phyloP scores from a whole-genome alignment of 257 asterid species.

The Buddleja alternifolia region DNA sequence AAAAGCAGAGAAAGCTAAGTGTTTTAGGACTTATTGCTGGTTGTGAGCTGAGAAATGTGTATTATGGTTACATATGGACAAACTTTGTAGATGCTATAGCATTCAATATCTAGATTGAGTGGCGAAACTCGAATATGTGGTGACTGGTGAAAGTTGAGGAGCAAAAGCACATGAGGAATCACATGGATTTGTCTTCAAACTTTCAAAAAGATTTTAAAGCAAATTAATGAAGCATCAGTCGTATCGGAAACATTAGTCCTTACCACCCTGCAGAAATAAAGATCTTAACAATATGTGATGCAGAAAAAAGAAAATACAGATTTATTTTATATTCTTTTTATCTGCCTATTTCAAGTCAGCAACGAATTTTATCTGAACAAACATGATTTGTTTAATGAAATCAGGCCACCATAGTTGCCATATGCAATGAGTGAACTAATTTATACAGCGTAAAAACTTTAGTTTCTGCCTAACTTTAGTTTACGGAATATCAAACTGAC shows the following conservation, averaged over 20 bases:
- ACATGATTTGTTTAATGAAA: too few species aligned
- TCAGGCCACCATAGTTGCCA: too few species aligned
- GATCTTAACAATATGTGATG: too few species aligned
- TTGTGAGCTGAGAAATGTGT: conserved; percentile 1
- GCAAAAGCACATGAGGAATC: conserved; percentile 27
- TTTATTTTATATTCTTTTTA: too few species aligned
- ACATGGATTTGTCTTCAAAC: conserved; percentile 34
- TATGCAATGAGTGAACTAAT: too few species aligned
- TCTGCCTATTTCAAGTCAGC: too few species aligned
- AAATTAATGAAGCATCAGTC: conserved; percentile 4
- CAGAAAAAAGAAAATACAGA: too few species aligned
- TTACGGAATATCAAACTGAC: too few species aligned
- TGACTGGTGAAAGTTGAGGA: conserved; percentile 12
- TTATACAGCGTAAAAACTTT: too few species aligned
- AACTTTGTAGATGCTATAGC: not conserved
- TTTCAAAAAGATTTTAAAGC: not conserved
- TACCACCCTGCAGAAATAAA: too few species aligned
- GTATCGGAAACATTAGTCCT: not conserved
- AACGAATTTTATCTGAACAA: too few species aligned
- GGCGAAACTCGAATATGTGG: conserved; percentile 18
- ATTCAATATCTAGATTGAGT: not conserved
- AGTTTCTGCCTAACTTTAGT: too few species aligned
- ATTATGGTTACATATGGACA: conserved; percentile 16
- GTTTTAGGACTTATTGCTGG: conserved; percentile 21
- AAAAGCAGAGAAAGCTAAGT: conserved; percentile 8